A percentile compares a stretch with the other conserved stretches of the same genome.
phyloP scores from a whole-genome alignment of 1,139 yeast species.

The Candida albicans region DNA sequence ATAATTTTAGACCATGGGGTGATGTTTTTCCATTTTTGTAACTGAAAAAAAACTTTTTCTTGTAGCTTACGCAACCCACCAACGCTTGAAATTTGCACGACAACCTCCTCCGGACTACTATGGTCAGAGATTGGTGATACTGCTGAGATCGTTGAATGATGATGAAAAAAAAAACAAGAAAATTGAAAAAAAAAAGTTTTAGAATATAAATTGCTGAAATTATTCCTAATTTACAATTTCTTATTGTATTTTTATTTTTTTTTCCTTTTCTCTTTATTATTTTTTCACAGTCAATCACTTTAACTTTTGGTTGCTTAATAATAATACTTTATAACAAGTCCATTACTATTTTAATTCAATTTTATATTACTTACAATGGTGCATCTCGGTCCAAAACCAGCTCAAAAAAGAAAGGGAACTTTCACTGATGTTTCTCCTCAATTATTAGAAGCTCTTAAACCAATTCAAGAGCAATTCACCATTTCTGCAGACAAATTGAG shows the following conservation, averaged over 20 bases:
- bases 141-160: too few relatives aligned
- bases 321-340: not conserved
- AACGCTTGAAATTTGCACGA: too few relatives aligned
- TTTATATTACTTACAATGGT: conserved; percentile 52
- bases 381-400: conserved; percentile 80
- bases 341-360: not conserved
- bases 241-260: not conserved
- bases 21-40: not conserved
- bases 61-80: too few relatives aligned
- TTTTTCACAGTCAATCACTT: not conserved
- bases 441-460: conserved; percentile 57
- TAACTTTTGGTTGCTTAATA: not conserved
- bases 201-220: too few relatives aligned
- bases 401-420: conserved; percentile 80
- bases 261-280: not conserved
- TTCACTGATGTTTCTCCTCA: conserved; percentile 72
- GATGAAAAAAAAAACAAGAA: too few relatives aligned
- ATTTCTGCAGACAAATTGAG: conserved; percentile 61
- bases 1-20: conserved; percentile 2
- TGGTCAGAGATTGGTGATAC: too few relatives aligned
- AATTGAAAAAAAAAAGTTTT: too few relatives aligned
- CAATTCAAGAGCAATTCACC: conserved; percentile 63
- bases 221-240: too few relatives aligned
- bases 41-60: too few relatives aligned
- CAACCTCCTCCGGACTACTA: too few relatives aligned